Conservation (phyloP, 805 yeast genomes). For the Geotrichum ghanense region DNA sequence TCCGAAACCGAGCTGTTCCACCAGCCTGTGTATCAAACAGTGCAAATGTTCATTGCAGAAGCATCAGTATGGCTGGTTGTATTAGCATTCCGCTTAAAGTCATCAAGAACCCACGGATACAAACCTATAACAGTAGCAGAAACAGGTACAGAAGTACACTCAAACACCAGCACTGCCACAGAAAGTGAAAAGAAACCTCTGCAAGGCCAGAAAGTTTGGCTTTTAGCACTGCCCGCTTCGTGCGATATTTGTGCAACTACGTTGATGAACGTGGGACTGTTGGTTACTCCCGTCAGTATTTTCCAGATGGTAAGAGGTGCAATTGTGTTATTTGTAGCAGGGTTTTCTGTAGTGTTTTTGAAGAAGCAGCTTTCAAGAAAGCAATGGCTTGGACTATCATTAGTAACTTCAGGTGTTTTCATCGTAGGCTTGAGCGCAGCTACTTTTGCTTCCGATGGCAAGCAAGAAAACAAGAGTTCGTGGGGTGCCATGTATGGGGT, state of each 20-base stretch:
- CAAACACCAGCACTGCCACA: too few species aligned
- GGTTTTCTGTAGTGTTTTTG: conserved; percentile 54
- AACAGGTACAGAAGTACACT: too few species aligned
- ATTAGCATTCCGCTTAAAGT: conserved; percentile 21
- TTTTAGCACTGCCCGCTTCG: conserved; percentile 49
- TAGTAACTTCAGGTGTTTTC: conserved; percentile 57
- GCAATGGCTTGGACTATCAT: conserved; percentile 57
- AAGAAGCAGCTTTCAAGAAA: conserved; percentile 40
- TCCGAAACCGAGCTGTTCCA: conserved; percentile 45
- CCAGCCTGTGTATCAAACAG: conserved; percentile 68
- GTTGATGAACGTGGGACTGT: conserved; percentile 60
- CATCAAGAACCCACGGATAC: too few species aligned
- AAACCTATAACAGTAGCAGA: too few species aligned
- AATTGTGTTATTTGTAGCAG: conserved; percentile 63
- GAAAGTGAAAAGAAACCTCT: conserved; percentile 8
- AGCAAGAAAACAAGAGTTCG: conserved; percentile 3
- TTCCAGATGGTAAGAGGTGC: conserved; percentile 85
- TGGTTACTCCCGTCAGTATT: conserved; percentile 65
- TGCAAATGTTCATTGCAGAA: conserved; percentile 77
- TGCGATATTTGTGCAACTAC: conserved; percentile 71
- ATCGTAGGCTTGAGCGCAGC: conserved; percentile 62
- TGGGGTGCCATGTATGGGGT: conserved; percentile 40
- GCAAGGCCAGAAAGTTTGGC: conserved; percentile 21
- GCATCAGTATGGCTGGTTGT: conserved; percentile 34
- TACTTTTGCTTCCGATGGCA: neutral